Evolutionary conservation across 148 eudicot genomes (phyloP), one percentile per base, ranked within the genome.

Genomic region (Rhododendron ovatum): DNA sequence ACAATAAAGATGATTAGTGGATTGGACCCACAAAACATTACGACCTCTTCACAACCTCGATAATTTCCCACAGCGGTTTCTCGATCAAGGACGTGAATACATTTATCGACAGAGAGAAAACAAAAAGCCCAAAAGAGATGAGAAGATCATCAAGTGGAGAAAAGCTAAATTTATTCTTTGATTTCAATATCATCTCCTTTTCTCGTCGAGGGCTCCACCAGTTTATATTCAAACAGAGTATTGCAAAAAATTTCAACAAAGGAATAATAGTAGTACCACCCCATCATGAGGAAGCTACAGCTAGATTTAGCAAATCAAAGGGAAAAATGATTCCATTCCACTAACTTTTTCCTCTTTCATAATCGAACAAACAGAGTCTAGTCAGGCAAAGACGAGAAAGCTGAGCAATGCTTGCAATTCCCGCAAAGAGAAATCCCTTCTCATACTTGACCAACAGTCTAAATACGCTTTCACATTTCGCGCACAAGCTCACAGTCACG

Each of bases 341-440:
- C 65, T 22, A 5, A 1, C 65, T 59, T 22, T 59, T 59, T 59
- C n/a, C 65, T 57, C 63, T 59, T 51, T 7, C 65, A 22, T 20
- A 59, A 22, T 59, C 26, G 26, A 59, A 59, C 65, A 59, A 18
- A 59, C n/a, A 55, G 61, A 17, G 65, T 15, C 24, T 1, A 33
- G 35, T 6, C 45, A 0, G 28, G 35, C 76, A 71, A 30, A 30
- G 76, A 71, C 47, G 17, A 75, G 15, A 75, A 47, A 41, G 33
- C 50, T 39, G 9, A 45, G 51, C 53, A 13, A 51, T 30, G 43
- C 83, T 80, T 53, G 83, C 83, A 30, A 50, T 80, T 4, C 83
- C 65, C 14, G 83, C 83, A 80, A 80, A 53, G 83, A 8, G 83
- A 51, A 51, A 47, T 37, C 79, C 79, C 48, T 39, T 39, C 47